Conservation (phyloP, 345 rosid species). For the Atalantia buxifolia region DNA sequence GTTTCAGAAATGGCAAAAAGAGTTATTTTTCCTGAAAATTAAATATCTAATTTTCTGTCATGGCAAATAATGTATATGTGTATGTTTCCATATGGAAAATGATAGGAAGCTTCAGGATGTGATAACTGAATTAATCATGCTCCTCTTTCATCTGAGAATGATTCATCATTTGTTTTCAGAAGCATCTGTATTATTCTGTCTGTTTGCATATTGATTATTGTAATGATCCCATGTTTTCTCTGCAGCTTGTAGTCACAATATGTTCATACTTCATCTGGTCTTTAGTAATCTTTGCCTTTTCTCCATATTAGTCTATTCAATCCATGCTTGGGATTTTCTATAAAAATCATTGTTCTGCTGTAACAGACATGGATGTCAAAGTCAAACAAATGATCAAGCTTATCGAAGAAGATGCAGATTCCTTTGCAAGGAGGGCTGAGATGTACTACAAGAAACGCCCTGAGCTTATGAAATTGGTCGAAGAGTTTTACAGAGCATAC, state of each 20-base stretch:
- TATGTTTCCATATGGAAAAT: neutral
- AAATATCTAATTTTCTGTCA: neutral
- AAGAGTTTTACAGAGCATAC: slow-evolving; percentile 96
- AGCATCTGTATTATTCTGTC: neutral
- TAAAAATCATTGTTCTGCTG: slow-evolving; percentile 15
- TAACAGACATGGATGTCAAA: slow-evolving; percentile 88
- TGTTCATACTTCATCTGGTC: neutral
- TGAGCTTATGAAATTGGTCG: slow-evolving; percentile 95
- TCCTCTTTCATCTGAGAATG: neutral
- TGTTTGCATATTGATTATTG: neutral
- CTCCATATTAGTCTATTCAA: neutral
- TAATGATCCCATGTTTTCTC: neutral
- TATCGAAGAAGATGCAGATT: slow-evolving; percentile 98
- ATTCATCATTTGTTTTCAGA: neutral
- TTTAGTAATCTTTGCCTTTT: neutral
- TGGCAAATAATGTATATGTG: neutral
- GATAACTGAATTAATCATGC: neutral
- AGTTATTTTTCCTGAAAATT: neutral
- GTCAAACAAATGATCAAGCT: slow-evolving; percentile 97
- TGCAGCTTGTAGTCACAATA: neutral
- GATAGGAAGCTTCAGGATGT: neutral
- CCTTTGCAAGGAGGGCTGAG: slow-evolving; percentile 99
- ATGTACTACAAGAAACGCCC: slow-evolving; percentile 98
- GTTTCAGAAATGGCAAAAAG: neutral
- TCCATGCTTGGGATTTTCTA: neutral